Conservation (phyloP, 106 monocot genomes). For the Platanthera zijinensis region DNA sequence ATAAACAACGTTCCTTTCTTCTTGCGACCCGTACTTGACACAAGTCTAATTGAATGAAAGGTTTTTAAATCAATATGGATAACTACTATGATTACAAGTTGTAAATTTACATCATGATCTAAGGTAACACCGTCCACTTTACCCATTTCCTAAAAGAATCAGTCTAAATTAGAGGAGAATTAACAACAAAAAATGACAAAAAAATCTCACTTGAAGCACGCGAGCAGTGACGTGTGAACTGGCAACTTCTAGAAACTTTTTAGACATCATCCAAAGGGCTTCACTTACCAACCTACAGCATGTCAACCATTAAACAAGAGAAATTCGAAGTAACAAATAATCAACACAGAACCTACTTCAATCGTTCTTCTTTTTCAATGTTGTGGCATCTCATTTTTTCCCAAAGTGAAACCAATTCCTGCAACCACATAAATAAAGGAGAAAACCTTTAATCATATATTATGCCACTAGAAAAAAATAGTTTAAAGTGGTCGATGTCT, state of each 20-base stretch:
- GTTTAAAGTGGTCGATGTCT: neutral
- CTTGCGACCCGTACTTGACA: slow-evolving; percentile 69
- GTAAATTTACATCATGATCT: neutral
- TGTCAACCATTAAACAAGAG: neutral
- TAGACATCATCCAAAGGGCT: slow-evolving; percentile 65
- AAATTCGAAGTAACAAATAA: neutral
- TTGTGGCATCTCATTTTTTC: slow-evolving; percentile 75
- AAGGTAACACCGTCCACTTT: slow-evolving; percentile 1
- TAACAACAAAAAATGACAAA: neutral
- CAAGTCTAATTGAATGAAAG: slow-evolving; percentile 42
- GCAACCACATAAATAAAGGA: neutral
- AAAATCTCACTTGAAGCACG: slow-evolving; percentile 73
- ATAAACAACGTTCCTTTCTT: slow-evolving; percentile 66
- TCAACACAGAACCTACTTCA: slow-evolving; percentile 31
- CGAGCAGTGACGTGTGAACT: slow-evolving; percentile 86
- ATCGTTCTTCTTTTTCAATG: slow-evolving; percentile 52
- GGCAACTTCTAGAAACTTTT: slow-evolving; percentile 75
- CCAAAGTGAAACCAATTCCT: slow-evolving; percentile 85
- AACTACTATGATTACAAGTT: neutral
- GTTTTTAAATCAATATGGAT: neutral
- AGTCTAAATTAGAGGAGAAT: neutral
- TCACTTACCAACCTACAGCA: slow-evolving; percentile 62
- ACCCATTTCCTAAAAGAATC: neutral
- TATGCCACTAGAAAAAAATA: neutral
- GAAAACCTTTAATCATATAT: neutral